Evolutionary conservation across 2,329 filamentous ascomycete species (phyloP).

Genomic region (Monosporascus sp.): DNA sequence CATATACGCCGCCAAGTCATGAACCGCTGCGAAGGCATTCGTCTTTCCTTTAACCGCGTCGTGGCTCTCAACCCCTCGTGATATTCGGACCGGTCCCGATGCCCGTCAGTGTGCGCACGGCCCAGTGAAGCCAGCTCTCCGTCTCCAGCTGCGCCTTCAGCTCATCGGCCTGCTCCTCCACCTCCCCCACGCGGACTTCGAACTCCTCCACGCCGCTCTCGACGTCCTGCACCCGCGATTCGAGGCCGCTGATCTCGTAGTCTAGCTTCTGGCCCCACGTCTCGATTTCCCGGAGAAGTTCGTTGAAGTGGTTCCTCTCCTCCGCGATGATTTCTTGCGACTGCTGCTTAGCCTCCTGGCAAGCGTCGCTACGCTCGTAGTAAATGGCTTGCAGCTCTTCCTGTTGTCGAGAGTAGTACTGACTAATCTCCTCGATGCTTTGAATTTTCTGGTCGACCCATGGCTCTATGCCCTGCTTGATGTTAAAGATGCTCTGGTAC

Average conservation of each 20-base stretch:
- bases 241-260: conserved; percentile 81
- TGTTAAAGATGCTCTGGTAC: conserved; percentile 44
- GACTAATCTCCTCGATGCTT: conserved; percentile 55
- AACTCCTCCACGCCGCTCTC: conserved; percentile 79
- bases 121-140: conserved; percentile 61
- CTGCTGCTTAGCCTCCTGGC: conserved; percentile 61
- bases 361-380: conserved; percentile 64
- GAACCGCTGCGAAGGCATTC: not conserved
- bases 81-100: conserved; percentile 58
- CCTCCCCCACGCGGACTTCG: conserved; percentile 68
- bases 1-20: too few relatives aligned
- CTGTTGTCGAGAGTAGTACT: conserved; percentile 57
- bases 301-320: conserved; percentile 64
- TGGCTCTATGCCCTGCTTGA: conserved; percentile 49
- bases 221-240: conserved; percentile 77
- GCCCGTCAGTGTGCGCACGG: conserved; percentile 56
- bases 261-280: conserved; percentile 79
- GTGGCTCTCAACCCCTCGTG: conserved; percentile 26
- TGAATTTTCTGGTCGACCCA: conserved; percentile 59
- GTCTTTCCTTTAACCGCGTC: too few relatives aligned
- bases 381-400: conserved; percentile 64
- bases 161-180: conserved; percentile 60
- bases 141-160: conserved; percentile 59
- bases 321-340: conserved; percentile 65
- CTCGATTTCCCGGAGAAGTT: conserved; percentile 74